These are phyloP conservation scores for Gilbertella persicaria DNA, from an alignment of 371 early-diverging fungal genomes.

Conservation along the genomic window DNA sequence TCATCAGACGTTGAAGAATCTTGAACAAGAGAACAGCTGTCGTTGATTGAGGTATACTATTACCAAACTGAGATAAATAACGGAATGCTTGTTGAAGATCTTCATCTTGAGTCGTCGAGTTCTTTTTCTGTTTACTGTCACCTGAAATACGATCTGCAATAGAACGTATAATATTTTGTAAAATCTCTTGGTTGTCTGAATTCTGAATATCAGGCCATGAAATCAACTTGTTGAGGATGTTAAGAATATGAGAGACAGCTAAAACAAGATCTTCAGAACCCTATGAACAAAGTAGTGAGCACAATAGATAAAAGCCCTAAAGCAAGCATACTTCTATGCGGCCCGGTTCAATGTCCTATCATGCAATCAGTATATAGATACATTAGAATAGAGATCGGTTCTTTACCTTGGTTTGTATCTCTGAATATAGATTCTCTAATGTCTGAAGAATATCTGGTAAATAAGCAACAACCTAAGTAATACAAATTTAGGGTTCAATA, in stretches of 20 bases:
- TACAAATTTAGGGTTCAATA: not conserved
- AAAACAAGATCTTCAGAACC: slow-evolving; percentile 27
- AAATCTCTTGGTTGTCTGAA: slow-evolving; percentile 43
- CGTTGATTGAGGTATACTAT: slow-evolving; percentile 34
- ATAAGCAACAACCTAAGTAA: slow-evolving; percentile 29
- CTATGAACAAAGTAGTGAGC: slow-evolving; percentile 9
- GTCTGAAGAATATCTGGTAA: slow-evolving; percentile 36
- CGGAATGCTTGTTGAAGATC: slow-evolving; percentile 33
- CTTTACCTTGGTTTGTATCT: slow-evolving; percentile 30
- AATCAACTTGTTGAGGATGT: slow-evolving; percentile 47
- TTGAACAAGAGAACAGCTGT: slow-evolving; percentile 37
- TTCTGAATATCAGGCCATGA: slow-evolving; percentile 60
- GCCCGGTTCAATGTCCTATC: slow-evolving; percentile 38
- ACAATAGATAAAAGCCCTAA: not conserved
- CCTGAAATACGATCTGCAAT: slow-evolving; percentile 21
- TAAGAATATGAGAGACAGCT: slow-evolving; percentile 46
- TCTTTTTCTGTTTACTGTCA: slow-evolving; percentile 8
- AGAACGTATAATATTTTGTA: slow-evolving; percentile 21
- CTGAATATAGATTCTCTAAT: slow-evolving; percentile 35
- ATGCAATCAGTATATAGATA: not conserved
- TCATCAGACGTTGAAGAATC: slow-evolving; percentile 28
- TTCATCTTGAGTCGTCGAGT: slow-evolving; percentile 3
- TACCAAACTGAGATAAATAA: slow-evolving; percentile 34
- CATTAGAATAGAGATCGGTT: too few species aligned
- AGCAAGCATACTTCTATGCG: slow-evolving; percentile 11